Evolutionary conservation across 1,284 basidiomycete genomes (phyloP), one percentile per base, ranked within the genome.

Genomic region (Caloboletus inedulis): DNA sequence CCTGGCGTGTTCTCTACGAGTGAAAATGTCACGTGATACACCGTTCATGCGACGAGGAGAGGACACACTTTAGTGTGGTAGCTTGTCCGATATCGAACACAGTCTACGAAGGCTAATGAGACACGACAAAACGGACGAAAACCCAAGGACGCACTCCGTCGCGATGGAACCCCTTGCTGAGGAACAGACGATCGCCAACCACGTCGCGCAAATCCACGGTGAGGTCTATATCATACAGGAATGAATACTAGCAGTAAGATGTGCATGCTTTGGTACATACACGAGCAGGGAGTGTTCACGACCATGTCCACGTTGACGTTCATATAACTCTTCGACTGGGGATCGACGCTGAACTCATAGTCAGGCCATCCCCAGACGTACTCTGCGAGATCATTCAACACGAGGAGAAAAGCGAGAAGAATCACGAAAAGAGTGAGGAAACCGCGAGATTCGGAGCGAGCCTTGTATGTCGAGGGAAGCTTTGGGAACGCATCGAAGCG

Each of bases 321-420:
- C 74, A 98, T 76, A 52, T 78, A 83, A 58, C 80, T 84, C 19
- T 73, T 72, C 25, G 77, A 69, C 42, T 80, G 79, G 19, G 73
- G 71, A 65, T 96, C 94, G 47, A 98, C 86, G 55, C 80, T 84
- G 70, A 96, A 98, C 61, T 87, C 84, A 63, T 88, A 87, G 61
- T 88, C 86, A 12, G 91, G 88, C 79, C 93, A 94, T 45, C 94
- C 94, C 80, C 89, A 98, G 31, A 98, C 74, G 65, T 85, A 98
- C 64, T 96, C 91, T 43, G 85, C 85, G 41, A 96, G 72, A 63
- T 98, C 95, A 63, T 94, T 93, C 64, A 94, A 78, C 49, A 92
- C 77, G 27, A 94, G 79, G 34, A 91, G 59, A 48, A 90, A 75
- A 16, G 92, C 87, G 43, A 93, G 63, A 16, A 89, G 56, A 3